Evolutionary conservation across 2,329 filamentous ascomycete genomes (phyloP).

Genomic region (Botrytis porri): DNA sequence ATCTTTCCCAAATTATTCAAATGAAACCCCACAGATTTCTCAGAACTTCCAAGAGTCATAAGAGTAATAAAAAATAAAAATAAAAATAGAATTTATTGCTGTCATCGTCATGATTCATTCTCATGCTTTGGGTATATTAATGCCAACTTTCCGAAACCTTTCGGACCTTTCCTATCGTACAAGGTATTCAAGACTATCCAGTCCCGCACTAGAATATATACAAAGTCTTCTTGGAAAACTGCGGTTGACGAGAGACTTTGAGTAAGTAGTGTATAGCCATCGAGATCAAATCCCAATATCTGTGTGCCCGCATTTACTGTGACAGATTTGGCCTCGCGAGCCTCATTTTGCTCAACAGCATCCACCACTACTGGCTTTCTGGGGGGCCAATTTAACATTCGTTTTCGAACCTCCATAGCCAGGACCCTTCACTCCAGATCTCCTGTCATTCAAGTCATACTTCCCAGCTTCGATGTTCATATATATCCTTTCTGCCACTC

Average conservation of each 20-base stretch:
- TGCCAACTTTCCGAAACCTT: neutral
- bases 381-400: slow-evolving; percentile 45
- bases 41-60: neutral
- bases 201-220: slow-evolving; percentile 5
- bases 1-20: neutral
- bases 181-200: slow-evolving; percentile 12
- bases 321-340: neutral
- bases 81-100: slow-evolving; percentile 1
- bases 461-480: slow-evolving; percentile 89
- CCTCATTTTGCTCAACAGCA: slow-evolving; percentile 28
- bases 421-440: slow-evolving; percentile 83
- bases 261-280: neutral
- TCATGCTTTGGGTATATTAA: slow-evolving; percentile 13
- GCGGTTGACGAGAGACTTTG: neutral
- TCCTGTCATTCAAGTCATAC: slow-evolving; percentile 90
- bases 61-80: neutral
- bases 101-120: slow-evolving; percentile 6
- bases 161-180: slow-evolving; percentile 13
- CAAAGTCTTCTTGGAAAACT: neutral
- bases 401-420: slow-evolving; percentile 46
- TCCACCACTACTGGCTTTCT: slow-evolving; percentile 31
- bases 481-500: slow-evolving; percentile 93
- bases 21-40: neutral
- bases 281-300: neutral
- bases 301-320: neutral